Base-by-base conservation (phyloP, 2,329 filamentous ascomycete species). In the Fusarium begoniae region DNA sequence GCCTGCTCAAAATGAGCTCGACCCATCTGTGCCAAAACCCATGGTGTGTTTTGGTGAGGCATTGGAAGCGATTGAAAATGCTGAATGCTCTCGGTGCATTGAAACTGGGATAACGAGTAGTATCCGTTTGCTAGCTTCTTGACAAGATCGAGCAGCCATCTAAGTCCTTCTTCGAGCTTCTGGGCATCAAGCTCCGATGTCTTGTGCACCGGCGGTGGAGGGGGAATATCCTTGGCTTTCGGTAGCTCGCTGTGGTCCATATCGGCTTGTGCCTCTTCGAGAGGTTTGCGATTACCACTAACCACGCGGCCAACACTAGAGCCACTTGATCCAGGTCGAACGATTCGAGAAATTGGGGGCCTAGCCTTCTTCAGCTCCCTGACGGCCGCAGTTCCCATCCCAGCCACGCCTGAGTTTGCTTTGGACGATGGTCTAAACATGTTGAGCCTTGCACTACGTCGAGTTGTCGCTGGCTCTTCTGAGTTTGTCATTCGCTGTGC, bases 1-100 rank as follows among this genome's bases (percentile, higher is more conserved):
- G 93, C 93, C 80, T 96, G 94, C 84, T 99, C 96, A 81, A 97
- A 98, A 80, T 97, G 90, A 24, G 95, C 94, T 75, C 94, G 93
- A 13, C 95, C 97, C 80, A 98, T 92, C 79, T 97, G 94, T 11
- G 95, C 92, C 64, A 98, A 87, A 20, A 98, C 94, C 94, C 95
- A 98, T 3, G 96, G 94, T 4, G 96, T 98, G 71, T 98, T 95
- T 76, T 94, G 91, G 78, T 98, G 96, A 10, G 87, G 84, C 37
- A 89, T 85, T 4, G 94, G 91, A 26, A 99, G 85, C 1, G 90
- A 88, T 68, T 88, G 88, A 80, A 96, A 95, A 6, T 90, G 87
- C 69, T 93, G 89, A 53, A 98, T 84, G 5, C 96, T 93, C 68
- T 96, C 91, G 28, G 90, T 85, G 74, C 94, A 94, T 76, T 93